Conservation (phyloP, 805 yeast species). For the Yarrowia sp. region DNA sequence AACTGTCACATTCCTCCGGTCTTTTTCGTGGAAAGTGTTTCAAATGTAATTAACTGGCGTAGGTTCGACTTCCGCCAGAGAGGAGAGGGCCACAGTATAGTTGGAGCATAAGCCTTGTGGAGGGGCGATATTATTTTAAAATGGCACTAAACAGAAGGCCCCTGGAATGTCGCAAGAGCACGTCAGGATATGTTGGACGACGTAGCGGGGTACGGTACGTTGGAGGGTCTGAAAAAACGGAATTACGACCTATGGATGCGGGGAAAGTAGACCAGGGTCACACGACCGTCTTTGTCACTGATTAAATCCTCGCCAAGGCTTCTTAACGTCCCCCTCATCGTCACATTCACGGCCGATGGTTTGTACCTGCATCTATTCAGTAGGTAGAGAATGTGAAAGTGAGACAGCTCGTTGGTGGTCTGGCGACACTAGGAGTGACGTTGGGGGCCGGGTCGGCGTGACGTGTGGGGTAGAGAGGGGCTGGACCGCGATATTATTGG, state of each 20-base stretch:
- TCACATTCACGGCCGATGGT: slow-evolving; percentile 1
- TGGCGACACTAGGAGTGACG: background rate
- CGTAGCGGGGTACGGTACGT: background rate
- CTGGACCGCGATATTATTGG: background rate
- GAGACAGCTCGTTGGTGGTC: background rate
- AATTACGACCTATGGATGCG: too few relatives aligned
- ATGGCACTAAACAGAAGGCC: background rate
- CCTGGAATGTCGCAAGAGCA: slow-evolving; percentile 1
- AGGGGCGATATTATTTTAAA: background rate
- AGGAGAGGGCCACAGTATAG: too few relatives aligned
- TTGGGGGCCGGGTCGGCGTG: background rate
- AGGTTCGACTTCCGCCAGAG: too few relatives aligned
- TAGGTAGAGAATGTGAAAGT: slow-evolving; percentile 22
- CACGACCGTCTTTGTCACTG: too few relatives aligned
- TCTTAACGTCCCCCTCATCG: background rate
- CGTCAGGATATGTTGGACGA: too few relatives aligned
- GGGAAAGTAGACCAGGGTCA: too few relatives aligned
- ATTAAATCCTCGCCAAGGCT: background rate
- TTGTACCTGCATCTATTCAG: slow-evolving; percentile 22
- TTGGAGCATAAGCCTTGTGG: too few relatives aligned
- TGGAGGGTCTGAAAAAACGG: too few relatives aligned
- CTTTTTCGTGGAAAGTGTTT: too few relatives aligned
- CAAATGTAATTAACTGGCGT: too few relatives aligned
- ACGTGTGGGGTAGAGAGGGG: slow-evolving; percentile 21
- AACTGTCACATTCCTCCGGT: too few relatives aligned